Conservation (phyloP, 148 eudicot species). For the Chenopodium suecicum region DNA sequence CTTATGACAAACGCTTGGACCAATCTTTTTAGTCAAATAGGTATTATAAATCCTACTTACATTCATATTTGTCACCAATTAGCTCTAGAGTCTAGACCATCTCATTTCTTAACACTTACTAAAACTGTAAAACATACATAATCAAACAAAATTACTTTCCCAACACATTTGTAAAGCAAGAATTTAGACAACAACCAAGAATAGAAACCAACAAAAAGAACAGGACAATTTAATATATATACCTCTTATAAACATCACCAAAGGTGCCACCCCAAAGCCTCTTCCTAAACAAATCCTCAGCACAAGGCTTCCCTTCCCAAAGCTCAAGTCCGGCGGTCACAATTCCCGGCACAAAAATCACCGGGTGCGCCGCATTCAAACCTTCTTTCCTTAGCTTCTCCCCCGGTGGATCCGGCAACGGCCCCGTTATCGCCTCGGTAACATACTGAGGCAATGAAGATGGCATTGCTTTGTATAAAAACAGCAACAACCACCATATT, state of each 20-base stretch:
- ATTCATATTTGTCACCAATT: too few species aligned
- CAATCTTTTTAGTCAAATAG: too few species aligned
- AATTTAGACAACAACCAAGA: not conserved
- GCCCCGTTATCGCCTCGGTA: conserved; percentile 86
- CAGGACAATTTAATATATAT: not conserved
- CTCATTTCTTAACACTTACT: too few species aligned
- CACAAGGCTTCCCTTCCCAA: conserved; percentile 95
- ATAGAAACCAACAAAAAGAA: not conserved
- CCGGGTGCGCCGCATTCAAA: conserved; percentile 67
- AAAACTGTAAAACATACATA: too few species aligned
- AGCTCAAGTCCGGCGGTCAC: conserved; percentile 91
- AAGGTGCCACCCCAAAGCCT: conserved; percentile 96
- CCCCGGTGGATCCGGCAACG: conserved; percentile 82
- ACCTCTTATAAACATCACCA: conserved; percentile 94
- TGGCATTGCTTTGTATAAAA: conserved; percentile 77
- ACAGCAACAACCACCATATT: conserved; percentile 70
- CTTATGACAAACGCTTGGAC: too few species aligned
- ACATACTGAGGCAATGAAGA: conserved; percentile 84
- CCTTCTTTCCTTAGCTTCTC: conserved; percentile 66
- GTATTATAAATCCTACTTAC: too few species aligned
- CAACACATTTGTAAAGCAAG: not conserved
- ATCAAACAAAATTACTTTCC: too few species aligned
- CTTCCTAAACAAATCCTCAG: conserved; percentile 79
- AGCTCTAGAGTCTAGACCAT: too few species aligned
- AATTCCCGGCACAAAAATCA: conserved; percentile 92